These are phyloP conservation scores for Fusarium citri DNA, from an alignment of 2,329 filamentous ascomycete species.

Conservation along the genomic window DNA sequence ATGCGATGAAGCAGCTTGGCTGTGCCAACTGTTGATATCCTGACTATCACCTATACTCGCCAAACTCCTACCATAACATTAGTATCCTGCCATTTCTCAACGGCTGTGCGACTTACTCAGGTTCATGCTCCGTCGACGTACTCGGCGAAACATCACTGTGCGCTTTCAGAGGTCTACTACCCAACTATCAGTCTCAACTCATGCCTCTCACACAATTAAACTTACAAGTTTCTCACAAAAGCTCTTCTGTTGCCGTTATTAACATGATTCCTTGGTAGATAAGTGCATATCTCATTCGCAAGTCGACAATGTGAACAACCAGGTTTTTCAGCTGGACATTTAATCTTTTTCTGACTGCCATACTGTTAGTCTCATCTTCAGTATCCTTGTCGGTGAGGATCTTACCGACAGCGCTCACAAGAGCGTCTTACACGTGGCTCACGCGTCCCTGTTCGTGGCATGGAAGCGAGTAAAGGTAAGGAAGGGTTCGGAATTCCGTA, in stretches of 20 bases:
- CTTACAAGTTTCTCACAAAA: conserved; percentile 10
- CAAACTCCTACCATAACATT: not conserved
- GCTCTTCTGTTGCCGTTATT: not conserved
- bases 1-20: not conserved
- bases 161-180: conserved; percentile 8
- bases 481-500: conserved; percentile 14
- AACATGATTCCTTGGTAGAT: conserved; percentile 34
- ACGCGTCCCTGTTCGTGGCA: conserved; percentile 9
- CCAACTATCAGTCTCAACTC: not conserved
- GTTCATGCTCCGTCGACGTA: conserved; percentile 1
- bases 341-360: conserved; percentile 40
- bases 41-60: not conserved
- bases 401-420: conserved; percentile 42
- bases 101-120: not conserved
- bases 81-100: not conserved
- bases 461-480: not conserved
- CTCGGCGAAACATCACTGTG: not conserved
- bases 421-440: conserved; percentile 40
- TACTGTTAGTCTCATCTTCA: not conserved
- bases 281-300: conserved; percentile 32
- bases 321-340: conserved; percentile 44
- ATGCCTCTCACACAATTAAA: fast-evolving
- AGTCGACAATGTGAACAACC: conserved; percentile 38
- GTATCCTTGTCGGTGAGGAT: not conserved
- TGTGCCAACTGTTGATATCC: not conserved